A percentile compares a stretch with the other conserved stretches of the same genome.
These are phyloP conservation scores for Globisporangium cystogenes DNA, from an alignment of 352 stramenopile genomes.

Conservation along the genomic window DNA sequence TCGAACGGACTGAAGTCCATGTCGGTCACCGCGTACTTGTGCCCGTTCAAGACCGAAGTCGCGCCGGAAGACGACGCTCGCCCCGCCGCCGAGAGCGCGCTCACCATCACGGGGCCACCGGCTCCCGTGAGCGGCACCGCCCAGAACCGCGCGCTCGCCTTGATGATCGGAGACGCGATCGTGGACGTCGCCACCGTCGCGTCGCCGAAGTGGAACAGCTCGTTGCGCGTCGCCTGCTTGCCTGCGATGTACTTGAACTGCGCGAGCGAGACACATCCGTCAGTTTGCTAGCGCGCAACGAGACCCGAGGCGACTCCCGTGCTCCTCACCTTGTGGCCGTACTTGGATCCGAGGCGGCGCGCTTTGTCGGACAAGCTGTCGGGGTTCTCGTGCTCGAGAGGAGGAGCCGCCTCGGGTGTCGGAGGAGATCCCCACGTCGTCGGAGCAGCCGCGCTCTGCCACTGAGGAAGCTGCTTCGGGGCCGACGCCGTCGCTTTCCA, in stretches of 20 bases:
- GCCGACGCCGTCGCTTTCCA: constrained; percentile 12
- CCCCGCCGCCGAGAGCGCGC: constrained; percentile 30
- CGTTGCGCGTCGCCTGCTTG: constrained; percentile 45
- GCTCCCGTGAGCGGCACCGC: constrained; percentile 47
- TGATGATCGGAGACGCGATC: constrained; percentile 36
- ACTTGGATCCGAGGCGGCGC: constrained; percentile 54
- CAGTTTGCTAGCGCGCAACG: neutral
- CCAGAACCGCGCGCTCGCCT: constrained; percentile 54
- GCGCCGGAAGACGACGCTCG: constrained; percentile 26
- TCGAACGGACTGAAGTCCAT: constrained; percentile 63
- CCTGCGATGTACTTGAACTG: constrained; percentile 77
- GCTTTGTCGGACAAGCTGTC: constrained; percentile 56
- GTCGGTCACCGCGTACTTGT: constrained; percentile 58
- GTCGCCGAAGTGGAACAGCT: constrained; percentile 51
- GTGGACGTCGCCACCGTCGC: constrained; percentile 30
- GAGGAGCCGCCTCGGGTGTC: neutral
- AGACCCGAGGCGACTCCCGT: too few species aligned
- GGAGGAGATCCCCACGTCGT: neutral
- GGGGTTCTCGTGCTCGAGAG: constrained; percentile 12
- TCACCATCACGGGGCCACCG: constrained; percentile 63
- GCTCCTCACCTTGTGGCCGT: constrained; percentile 76
- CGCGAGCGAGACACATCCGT: neutral
- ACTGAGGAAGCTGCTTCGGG: constrained; percentile 10
- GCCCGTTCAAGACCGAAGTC: constrained; percentile 48
- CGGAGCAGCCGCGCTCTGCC: neutral